Percentiles rank a stretch among this genome's conserved stretches.
Evolutionary conservation across 1,139 yeast species (phyloP).

Genomic region (Yamadazyma mexicana): DNA sequence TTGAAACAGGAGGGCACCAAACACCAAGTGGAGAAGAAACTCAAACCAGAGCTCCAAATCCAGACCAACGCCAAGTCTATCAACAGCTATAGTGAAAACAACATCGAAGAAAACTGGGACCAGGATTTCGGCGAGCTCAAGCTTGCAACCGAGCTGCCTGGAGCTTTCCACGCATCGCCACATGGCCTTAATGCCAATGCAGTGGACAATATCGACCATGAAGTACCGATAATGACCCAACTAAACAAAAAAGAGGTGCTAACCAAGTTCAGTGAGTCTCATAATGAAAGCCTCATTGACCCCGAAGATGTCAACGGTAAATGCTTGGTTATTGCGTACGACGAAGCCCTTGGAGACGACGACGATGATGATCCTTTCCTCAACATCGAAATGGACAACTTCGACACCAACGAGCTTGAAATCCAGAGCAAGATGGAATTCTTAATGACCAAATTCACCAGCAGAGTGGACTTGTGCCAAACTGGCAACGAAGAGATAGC

Average conservation of each 20-base stretch:
- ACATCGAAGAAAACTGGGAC: constrained; percentile 38
- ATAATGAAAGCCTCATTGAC: constrained; percentile 17
- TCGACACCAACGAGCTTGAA: constrained; percentile 46
- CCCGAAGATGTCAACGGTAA: constrained; percentile 5
- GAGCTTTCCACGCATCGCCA: neutral
- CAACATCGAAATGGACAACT: constrained; percentile 39
- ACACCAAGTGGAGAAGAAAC: neutral
- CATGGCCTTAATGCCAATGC: neutral
- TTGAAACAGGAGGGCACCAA: constrained; percentile 19
- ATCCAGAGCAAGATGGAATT: constrained; percentile 45
- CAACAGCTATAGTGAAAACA: constrained; percentile 11
- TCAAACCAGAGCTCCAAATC: neutral
- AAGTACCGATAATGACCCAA: constrained; percentile 6
- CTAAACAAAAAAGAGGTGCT: constrained; percentile 28
- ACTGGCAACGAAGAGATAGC: constrained; percentile 33
- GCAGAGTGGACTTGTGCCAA: constrained; percentile 32
- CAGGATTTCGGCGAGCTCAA: constrained; percentile 28
- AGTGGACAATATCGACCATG: neutral
- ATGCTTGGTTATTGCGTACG: constrained; percentile 1
- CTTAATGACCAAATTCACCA: constrained; percentile 34
- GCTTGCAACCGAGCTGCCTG: neutral
- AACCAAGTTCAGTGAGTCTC: constrained; percentile 29
- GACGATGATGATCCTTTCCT: constrained; percentile 42
- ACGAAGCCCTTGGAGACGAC: constrained; percentile 4
- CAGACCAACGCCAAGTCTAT: constrained; percentile 18